These are phyloP conservation scores for Wickerhamiella cacticola DNA, from an alignment of 805 yeast genomes.

Conservation along the genomic window DNA sequence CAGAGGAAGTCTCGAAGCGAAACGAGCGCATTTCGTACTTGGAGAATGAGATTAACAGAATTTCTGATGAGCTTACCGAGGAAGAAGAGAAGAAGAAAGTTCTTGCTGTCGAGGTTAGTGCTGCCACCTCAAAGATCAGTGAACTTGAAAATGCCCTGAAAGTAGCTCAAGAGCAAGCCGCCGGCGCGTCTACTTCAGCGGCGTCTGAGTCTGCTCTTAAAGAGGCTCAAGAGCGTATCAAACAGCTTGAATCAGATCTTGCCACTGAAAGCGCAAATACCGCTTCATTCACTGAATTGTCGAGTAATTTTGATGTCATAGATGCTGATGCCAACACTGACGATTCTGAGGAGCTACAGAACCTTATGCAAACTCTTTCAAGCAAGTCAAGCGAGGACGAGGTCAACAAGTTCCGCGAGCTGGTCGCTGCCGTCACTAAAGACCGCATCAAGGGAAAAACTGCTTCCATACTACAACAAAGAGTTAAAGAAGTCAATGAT, in stretches of 20 bases:
- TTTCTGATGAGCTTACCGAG: constrained; percentile 23
- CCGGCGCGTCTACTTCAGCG: constrained; percentile 1
- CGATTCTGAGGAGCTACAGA: constrained; percentile 17
- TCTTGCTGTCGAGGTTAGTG: constrained; percentile 13
- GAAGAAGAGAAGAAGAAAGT: constrained; percentile 13
- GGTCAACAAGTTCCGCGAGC: constrained; percentile 13
- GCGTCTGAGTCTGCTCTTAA: constrained; percentile 19
- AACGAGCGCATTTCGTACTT: constrained; percentile 26
- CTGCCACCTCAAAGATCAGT: constrained; percentile 8
- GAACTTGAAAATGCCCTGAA: constrained; percentile 7
- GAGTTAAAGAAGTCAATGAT: constrained; percentile 14
- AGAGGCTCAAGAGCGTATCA: constrained; percentile 23
- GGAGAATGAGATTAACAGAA: constrained; percentile 25
- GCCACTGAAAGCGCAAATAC: constrained; percentile 11
- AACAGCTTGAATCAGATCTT: constrained; percentile 20
- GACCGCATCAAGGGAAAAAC: constrained; percentile 17
- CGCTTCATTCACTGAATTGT: constrained; percentile 15
- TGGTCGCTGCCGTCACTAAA: constrained; percentile 17
- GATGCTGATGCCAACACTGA: constrained; percentile 29
- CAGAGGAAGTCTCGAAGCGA: constrained; percentile 20
- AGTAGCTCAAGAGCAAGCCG: constrained; percentile 3
- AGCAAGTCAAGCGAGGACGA: constrained; percentile 7
- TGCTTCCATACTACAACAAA: constrained; percentile 17
- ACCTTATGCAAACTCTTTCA: constrained; percentile 10
- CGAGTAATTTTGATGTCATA: constrained; percentile 25